Conservation (phyloP, 768 basidiomycete genomes). For the Lactarius deliciosus region DNA sequence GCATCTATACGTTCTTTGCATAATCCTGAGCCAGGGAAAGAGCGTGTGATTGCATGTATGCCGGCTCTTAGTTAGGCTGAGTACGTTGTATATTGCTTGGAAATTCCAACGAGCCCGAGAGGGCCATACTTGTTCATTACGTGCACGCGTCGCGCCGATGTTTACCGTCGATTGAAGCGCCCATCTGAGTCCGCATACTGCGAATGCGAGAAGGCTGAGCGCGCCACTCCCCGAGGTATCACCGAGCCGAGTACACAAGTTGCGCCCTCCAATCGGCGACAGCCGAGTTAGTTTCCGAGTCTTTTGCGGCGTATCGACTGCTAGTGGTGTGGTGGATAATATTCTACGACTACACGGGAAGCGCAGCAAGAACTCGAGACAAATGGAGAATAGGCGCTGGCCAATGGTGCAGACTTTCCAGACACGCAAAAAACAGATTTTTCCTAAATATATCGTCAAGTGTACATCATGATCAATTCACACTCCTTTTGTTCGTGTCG, state of each 20-base stretch:
- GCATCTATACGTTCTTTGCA: conserved; percentile 17
- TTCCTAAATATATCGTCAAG: neutral
- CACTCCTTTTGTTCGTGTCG: neutral
- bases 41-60: neutral
- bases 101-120: neutral
- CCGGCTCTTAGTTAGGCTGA: neutral
- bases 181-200: neutral
- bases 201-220: no score
- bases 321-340: neutral
- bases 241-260: neutral
- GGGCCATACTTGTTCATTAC: no score
- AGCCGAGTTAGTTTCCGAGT: neutral
- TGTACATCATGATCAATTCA: neutral
- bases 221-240: neutral
- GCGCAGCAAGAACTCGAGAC: no score
- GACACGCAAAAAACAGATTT: neutral
- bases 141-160: neutral
- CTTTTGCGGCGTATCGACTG: neutral
- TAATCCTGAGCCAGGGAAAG: neutral
- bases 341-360: no score
- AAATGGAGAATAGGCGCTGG: neutral
- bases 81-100: neutral
- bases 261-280: neutral
- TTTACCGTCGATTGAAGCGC: neutral
- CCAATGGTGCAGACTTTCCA: neutral